Percentiles rank a stretch among this genome's conserved stretches.
Conservation (phyloP, 2,329 filamentous ascomycete species). For the Pestalotiopsis sp. region DNA sequence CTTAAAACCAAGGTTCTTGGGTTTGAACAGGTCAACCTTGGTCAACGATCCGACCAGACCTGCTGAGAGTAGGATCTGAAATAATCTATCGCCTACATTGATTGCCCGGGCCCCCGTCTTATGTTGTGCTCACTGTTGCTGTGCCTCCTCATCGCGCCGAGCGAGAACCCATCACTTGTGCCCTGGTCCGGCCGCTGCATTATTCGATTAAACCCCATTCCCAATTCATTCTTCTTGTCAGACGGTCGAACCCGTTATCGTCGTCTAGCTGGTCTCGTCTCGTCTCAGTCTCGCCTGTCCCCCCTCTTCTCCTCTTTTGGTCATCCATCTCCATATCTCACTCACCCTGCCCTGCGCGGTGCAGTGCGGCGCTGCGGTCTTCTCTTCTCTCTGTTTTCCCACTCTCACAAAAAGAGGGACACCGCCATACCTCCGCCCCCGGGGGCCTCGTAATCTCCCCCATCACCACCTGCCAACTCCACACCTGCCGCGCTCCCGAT, state of each 20-base stretch:
- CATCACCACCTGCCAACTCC: constrained; percentile 12
- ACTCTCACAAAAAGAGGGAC: background rate
- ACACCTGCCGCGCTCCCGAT: constrained; percentile 7
- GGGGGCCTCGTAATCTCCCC: constrained; percentile 7
- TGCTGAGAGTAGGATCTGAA: background rate
- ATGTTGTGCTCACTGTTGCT: constrained; percentile 3
- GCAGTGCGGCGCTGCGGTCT: too few species aligned
- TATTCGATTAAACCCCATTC: background rate
- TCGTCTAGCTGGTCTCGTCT: background rate
- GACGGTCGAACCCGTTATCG: constrained; percentile 7
- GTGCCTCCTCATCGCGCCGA: constrained; percentile 3
- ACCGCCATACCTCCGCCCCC: constrained; percentile 8
- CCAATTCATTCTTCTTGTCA: background rate
- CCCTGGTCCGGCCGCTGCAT: background rate
- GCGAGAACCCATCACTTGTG: background rate
- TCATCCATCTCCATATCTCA: background rate
- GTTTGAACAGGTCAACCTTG: background rate
- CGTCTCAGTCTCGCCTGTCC: background rate
- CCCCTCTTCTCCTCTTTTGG: background rate
- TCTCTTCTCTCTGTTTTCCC: too few species aligned
- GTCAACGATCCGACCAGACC: background rate
- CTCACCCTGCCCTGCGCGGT: background rate
- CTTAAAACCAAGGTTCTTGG: background rate
- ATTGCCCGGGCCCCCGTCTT: background rate
- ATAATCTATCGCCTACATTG: background rate